Evolutionary conservation across 2,329 filamentous ascomycete genomes (phyloP), one percentile per base, ranked within the genome.

Genomic region (Arthrobotrys conoides): DNA sequence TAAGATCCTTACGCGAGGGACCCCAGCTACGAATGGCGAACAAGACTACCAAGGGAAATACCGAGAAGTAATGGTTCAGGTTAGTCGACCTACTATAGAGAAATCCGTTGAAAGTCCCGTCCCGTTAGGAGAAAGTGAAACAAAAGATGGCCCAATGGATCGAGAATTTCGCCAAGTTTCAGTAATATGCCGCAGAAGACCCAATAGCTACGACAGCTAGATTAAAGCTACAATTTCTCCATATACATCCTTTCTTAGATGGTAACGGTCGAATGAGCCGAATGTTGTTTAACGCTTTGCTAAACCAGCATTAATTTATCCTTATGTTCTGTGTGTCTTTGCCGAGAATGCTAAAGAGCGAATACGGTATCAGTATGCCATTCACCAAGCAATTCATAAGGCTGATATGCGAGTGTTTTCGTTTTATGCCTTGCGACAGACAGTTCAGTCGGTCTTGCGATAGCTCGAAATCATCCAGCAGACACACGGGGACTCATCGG

Each of bases 31-130:
- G 12, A 51, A 14, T 3, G 48, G 48, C 4, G 48, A 51, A 27
- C 48, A 51, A 51, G 48, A 20, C 10, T 27, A 51, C 22, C 20
- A 51, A 51, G 48, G 48, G 8, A 24, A 51, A 6, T 51, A 51
- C 48, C 20, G 48, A 24, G 20, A 51, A 16, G 22, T 51, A 3
- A 5, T 20, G 4, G 48, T 51, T 27, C 48, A 51, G 24, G 48
- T 51, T 2, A 20, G 48, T 3, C 20, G 48, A 16, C 48, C 48
- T 5, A 16, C 48, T 0, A 12, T 18, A 20, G 44, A 46, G n/a
- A 20, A 20, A 12, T 2, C 3, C 4, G 16, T 46, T 14, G 41
- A 46, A 46, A 46, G 41, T 6, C 41, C 41, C 3, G 41, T 46
- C 3, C 3, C 41, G 6, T n/a, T 18, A 12, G 41, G 41, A 46